phyloP scores from a whole-genome alignment of 2,329 filamentous ascomycete genomes.

The Orbilia ellipsospora region DNA sequence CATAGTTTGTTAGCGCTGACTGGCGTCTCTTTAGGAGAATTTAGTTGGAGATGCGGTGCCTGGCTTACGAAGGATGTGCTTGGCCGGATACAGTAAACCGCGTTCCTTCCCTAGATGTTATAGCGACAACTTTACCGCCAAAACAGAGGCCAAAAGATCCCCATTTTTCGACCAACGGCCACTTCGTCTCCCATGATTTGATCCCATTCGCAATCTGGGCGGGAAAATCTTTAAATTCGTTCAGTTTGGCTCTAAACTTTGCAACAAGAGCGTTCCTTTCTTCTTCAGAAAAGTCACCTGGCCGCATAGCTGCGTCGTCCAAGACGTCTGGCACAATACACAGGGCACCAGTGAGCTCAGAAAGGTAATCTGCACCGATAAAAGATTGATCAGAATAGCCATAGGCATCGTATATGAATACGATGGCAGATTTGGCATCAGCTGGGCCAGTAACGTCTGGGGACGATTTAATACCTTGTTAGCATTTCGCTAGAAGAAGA shows the following conservation, averaged over 20 bases:
- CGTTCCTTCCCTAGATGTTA: conserved; percentile 30
- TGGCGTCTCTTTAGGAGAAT: neutral
- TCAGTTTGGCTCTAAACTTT: conserved; percentile 31
- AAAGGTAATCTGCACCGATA: conserved; percentile 28
- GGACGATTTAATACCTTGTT: neutral
- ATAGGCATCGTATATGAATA: conserved; percentile 47
- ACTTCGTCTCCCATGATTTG: conserved; percentile 6
- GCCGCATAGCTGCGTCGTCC: conserved; percentile 20
- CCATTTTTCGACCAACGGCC: conserved; percentile 37
- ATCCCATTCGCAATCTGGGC: conserved; percentile 5
- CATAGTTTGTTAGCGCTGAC: neutral
- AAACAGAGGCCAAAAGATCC: conserved; percentile 34
- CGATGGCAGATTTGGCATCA: conserved; percentile 24
- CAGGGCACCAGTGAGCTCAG: conserved; percentile 14
- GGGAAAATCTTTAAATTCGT: conserved; percentile 24
- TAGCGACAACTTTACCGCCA: conserved; percentile 23
- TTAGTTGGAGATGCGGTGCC: neutral
- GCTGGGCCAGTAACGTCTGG: conserved; percentile 32
- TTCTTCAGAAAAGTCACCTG: neutral
- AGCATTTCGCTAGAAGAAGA: too few species aligned
- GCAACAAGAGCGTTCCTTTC: neutral
- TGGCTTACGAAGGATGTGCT: conserved; percentile 41
- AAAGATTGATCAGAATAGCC: conserved; percentile 34
- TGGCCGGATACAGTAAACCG: conserved; percentile 36
- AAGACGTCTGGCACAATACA: conserved; percentile 38